These are phyloP conservation scores for Jacaranda copaia DNA, from an alignment of 257 asterid genomes.

Conservation along the genomic window DNA sequence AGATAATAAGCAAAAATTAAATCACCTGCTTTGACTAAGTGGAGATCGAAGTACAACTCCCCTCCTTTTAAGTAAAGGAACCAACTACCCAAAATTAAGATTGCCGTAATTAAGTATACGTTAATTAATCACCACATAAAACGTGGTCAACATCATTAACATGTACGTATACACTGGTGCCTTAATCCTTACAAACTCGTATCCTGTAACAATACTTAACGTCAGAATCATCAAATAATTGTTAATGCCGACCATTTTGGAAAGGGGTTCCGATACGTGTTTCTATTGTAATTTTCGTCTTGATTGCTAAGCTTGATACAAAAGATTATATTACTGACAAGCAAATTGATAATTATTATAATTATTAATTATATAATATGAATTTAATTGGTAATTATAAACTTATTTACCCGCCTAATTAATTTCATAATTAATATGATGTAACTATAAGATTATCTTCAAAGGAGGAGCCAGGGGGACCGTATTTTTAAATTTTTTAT, in stretches of 20 bases:
- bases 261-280: slow-evolving; percentile 7
- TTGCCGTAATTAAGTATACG: slow-evolving; percentile 26
- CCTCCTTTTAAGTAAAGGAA: slow-evolving; percentile 58
- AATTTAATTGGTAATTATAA: no score
- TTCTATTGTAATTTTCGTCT: background rate
- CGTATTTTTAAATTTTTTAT: no score
- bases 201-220: slow-evolving; percentile 31
- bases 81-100: slow-evolving; percentile 33
- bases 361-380: no score
- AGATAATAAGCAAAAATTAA: background rate
- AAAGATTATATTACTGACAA: background rate
- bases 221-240: slow-evolving; percentile 44
- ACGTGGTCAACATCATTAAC: slow-evolving; percentile 48
- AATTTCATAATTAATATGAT: background rate
- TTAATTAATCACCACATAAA: slow-evolving; percentile 42
- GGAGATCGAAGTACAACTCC: slow-evolving; percentile 44
- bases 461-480: background rate
- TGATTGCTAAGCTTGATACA: background rate
- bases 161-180: background rate
- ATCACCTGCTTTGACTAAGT: slow-evolving; percentile 34
- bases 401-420: no score
- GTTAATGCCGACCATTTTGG: slow-evolving; percentile 58
- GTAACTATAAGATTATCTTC: background rate
- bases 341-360: background rate
- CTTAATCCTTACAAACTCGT: slow-evolving; percentile 4